These are phyloP conservation scores for Eucalyptus decipiens DNA, from an alignment of 345 rosid species.

Conservation along the genomic window DNA sequence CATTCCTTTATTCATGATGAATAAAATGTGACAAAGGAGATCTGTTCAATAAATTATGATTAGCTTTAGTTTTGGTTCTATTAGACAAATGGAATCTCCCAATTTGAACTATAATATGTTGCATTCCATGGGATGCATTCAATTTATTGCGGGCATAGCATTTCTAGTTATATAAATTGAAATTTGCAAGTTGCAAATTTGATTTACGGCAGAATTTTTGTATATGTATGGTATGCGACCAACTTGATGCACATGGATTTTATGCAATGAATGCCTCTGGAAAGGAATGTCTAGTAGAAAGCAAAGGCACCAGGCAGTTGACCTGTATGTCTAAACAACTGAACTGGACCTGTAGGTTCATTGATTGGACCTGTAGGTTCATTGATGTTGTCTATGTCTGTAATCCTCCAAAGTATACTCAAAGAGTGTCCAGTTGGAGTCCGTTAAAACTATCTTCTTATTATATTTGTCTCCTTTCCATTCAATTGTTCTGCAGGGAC, in stretches of 20 bases:
- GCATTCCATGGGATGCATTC: neutral
- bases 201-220: neutral
- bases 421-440: neutral
- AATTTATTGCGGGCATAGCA: neutral
- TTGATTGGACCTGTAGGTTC: neutral
- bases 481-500: conserved; percentile 12
- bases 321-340: neutral
- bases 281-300: neutral
- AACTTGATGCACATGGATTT: neutral
- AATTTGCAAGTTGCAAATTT: neutral
- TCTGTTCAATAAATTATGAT: neutral
- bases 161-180: neutral
- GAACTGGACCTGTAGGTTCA: neutral
- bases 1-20: neutral
- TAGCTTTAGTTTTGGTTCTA: neutral
- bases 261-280: neutral
- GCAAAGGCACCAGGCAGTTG: neutral
- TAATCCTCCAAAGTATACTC: neutral
- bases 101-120: neutral
- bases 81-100: neutral
- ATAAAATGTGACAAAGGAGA: neutral
- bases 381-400: neutral
- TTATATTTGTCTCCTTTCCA: neutral
- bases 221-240: neutral
- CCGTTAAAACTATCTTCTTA: neutral